Evolutionary conservation across 2,329 filamentous ascomycete genomes (phyloP).

Genomic region (Colletotrichum cordylinicola): DNA sequence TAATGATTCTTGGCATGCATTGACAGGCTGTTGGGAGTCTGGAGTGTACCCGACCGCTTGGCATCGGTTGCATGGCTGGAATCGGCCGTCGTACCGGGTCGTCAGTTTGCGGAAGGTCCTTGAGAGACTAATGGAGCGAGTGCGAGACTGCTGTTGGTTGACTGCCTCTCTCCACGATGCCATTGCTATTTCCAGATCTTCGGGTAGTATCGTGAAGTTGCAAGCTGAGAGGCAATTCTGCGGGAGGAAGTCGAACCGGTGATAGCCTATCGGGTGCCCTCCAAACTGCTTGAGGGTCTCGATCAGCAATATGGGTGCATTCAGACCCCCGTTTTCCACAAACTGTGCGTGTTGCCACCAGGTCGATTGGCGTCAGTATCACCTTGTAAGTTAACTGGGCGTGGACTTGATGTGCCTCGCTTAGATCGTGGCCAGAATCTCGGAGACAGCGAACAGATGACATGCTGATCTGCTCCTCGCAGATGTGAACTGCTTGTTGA

Average conservation of each 20-base stretch:
- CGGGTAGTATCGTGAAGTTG: not conserved
- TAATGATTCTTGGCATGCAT: constrained; percentile 4
- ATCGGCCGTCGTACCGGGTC: not conserved
- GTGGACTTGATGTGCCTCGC: not conserved
- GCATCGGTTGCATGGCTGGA: not conserved
- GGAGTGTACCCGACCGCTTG: not conserved
- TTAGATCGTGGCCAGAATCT: not conserved
- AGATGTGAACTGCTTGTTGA: not conserved
- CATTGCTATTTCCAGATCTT: not conserved
- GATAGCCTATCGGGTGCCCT: not conserved
- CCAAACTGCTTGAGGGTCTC: not conserved
- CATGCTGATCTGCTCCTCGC: not conserved
- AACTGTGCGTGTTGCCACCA: not conserved
- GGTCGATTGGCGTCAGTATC: not conserved
- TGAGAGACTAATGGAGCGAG: not conserved
- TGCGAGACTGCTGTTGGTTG: not conserved
- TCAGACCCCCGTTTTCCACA: not conserved
- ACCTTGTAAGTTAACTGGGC: not conserved
- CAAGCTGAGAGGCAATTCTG: not conserved
- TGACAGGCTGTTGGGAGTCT: not conserved
- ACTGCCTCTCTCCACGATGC: not conserved
- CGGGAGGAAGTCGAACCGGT: not conserved
- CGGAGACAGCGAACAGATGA: not conserved
- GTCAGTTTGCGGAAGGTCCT: not conserved
- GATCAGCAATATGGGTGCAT: not conserved